phyloP scores from a whole-genome alignment of 371 early-diverging fungal species.

The Lichtheimia hyalospora region DNA sequence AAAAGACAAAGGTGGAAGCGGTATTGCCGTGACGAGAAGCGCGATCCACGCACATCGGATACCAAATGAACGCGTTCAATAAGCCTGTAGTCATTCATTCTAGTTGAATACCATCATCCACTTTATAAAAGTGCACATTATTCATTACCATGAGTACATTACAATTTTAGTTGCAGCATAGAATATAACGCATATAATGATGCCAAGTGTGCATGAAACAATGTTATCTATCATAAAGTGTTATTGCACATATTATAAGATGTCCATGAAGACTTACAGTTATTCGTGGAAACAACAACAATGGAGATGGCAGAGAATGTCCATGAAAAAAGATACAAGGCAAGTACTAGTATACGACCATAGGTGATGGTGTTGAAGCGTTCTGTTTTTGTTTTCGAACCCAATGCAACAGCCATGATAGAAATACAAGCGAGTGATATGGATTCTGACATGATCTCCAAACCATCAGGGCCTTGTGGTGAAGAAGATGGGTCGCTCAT shows the following conservation, averaged over 20 bases:
- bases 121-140: neutral
- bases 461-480: conserved; percentile 11
- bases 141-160: conserved; percentile 21
- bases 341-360: conserved; percentile 18
- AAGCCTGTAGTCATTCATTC: conserved; percentile 12
- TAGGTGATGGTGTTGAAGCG: conserved; percentile 12
- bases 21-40: conserved; percentile 19
- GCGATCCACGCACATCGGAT: conserved; percentile 14
- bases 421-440: conserved; percentile 20
- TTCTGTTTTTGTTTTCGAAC: conserved; percentile 20
- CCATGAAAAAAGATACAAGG: conserved; percentile 20
- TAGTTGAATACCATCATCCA: no score
- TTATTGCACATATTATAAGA: neutral
- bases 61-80: conserved; percentile 32
- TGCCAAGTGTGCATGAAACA: conserved; percentile 23
- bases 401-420: conserved; percentile 13
- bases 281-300: conserved; percentile 22
- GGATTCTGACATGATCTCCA: conserved; percentile 19
- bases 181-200: conserved; percentile 23
- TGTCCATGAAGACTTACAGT: conserved; percentile 11
- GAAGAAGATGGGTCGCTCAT: neutral
- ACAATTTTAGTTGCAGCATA: conserved; percentile 27
- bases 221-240: conserved; percentile 1
- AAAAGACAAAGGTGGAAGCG: conserved; percentile 26
- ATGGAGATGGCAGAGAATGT: conserved; percentile 17